Evolutionary conservation across 495 filamentous ascomycete genomes (phyloP), one percentile per base, ranked within the genome.

Genomic region (Aspergillus nanangensis): DNA sequence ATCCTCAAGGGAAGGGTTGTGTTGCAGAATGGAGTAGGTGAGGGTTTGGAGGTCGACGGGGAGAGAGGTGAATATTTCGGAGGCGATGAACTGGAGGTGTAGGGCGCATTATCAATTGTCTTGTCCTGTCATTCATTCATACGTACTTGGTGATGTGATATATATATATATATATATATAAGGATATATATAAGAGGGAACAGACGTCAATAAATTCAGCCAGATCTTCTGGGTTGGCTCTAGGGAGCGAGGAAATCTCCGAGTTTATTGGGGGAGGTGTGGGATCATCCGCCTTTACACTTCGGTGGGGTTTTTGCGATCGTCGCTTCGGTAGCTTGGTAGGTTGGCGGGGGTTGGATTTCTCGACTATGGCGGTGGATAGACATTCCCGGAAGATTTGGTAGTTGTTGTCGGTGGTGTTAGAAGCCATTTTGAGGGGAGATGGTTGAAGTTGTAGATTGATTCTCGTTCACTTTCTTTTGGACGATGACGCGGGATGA

Each of bases 41-140:
- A 89, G 63, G n/a, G 69, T 69, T 56, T 80, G 77, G 2, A 93
- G 72, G 18, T 69, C 53, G 1, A 39, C 7, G 2, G 86, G 85
- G 22, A 93, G 76, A 37, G 72, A 66, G 24, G 67, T 51, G 71
- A 89, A 95, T 47, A 81, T 77, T 58, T 86, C 78, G 20, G 67
- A 60, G 10, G 86, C 80, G 46, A 92, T 74, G 72, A 90, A 92
- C 74, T 88, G n/a, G n/a, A n/a, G n/a, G n/a, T n/a, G n/a, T n/a
- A n/a, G 67, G 24, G 18, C 9, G 45, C 52, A 38, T 38, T 47
- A n/a, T n/a, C n/a, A n/a, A 23, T 22, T 47, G 38, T n/a, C n/a
- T 41, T 23, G 14, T 27, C 21, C 18, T 27, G 38, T 5, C 14
- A 27, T 41, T 14, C 14, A 19, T n/a, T 18, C 9, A 27, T 41